Percentiles rank a stretch among this genome's conserved stretches.
phyloP scores from a whole-genome alignment of 73 alveolate species.

The Paramecium pentaurelia region DNA sequence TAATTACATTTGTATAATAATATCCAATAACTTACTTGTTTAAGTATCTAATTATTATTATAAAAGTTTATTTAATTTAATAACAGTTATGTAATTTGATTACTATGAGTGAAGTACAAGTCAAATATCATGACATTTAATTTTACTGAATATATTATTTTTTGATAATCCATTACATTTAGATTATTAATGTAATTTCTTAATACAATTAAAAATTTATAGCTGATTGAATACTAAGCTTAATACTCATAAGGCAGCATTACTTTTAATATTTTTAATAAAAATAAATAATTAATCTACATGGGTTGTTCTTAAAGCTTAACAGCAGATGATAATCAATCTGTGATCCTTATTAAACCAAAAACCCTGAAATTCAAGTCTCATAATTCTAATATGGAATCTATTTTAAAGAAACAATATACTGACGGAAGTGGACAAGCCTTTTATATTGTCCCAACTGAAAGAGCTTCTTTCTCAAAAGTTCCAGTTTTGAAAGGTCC shows the following conservation, averaged over 20 bases:
- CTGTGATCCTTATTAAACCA: neutral
- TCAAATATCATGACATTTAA: neutral
- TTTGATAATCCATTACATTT: neutral
- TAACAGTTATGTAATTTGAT: neutral
- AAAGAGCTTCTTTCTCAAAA: neutral
- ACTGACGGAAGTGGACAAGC: neutral
- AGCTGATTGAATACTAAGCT: neutral
- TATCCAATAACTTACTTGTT: neutral
- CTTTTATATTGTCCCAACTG: neutral
- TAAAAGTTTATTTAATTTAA: neutral
- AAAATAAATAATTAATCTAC: neutral
- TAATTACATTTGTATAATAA: too few species aligned
- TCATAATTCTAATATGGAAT: neutral
- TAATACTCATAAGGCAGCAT: neutral
- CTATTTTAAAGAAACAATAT: neutral
- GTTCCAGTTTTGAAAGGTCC: neutral
- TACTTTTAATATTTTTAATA: neutral
- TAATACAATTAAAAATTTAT: neutral
- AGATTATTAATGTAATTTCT: neutral
- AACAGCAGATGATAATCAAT: neutral
- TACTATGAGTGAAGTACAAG: neutral
- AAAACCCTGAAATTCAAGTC: neutral
- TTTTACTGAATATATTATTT: neutral
- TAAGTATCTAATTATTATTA: too few species aligned
- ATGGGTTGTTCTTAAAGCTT: slow-evolving; percentile 13